These are phyloP conservation scores for Pseudogymnoascus sp. DNA, from an alignment of 2,329 filamentous ascomycete species.

Conservation along the genomic window DNA sequence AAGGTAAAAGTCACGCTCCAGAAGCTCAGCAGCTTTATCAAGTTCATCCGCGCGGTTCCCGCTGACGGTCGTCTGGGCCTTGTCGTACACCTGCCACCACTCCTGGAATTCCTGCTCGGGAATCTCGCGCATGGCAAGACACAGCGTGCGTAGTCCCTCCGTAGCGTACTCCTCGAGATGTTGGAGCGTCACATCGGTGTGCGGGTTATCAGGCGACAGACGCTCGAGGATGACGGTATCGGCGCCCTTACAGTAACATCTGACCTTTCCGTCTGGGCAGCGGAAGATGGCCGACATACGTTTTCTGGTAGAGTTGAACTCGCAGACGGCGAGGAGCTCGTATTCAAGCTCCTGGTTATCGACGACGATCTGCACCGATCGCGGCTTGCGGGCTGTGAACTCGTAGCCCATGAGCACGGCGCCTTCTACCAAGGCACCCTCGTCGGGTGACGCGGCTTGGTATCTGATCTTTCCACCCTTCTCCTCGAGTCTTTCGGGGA, in stretches of 20 bases:
- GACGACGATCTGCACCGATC: constrained; percentile 74
- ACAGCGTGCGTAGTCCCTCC: constrained; percentile 88
- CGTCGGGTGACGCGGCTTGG: constrained; percentile 93
- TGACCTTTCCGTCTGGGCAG: constrained; percentile 89
- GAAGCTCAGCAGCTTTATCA: constrained; percentile 92
- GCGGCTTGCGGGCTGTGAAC: constrained; percentile 84
- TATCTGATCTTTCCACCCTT: constrained; percentile 83
- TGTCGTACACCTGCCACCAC: constrained; percentile 81
- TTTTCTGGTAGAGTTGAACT: constrained; percentile 97
- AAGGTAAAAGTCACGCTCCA: constrained; percentile 84
- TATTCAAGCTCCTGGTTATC: constrained; percentile 69
- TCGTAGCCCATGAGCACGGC: constrained; percentile 78
- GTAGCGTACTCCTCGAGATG: constrained; percentile 99
- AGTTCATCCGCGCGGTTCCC: constrained; percentile 90
- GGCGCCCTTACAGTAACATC: constrained; percentile 91
- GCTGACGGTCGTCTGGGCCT: constrained; percentile 78
- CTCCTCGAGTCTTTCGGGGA: constrained; percentile 77
- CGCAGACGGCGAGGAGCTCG: constrained; percentile 89
- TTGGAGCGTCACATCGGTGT: constrained; percentile 79
- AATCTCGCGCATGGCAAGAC: constrained; percentile 87
- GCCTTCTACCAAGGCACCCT: constrained; percentile 92
- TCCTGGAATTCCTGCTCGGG: constrained; percentile 81
- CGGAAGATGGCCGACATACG: constrained; percentile 97
- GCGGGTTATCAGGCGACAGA: constrained; percentile 71
- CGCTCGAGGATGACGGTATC: constrained; percentile 97